A percentile compares a stretch with the other conserved stretches of the same genome.
These are phyloP conservation scores for Scorias spongiosa DNA, from an alignment of 2,329 filamentous ascomycete species.

Conservation along the genomic window DNA sequence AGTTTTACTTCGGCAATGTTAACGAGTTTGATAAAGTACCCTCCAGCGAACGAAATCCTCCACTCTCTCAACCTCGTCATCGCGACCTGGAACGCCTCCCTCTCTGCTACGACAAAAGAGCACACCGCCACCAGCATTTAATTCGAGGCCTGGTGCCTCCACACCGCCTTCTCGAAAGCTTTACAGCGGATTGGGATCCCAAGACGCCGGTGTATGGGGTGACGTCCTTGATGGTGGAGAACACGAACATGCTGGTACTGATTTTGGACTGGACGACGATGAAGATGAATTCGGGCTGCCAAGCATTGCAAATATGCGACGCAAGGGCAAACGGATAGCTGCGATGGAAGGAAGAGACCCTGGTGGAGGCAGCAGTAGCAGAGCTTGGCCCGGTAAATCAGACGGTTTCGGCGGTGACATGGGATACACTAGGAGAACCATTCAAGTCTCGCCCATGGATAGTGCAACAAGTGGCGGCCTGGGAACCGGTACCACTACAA, in stretches of 20 bases:
- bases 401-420: background rate
- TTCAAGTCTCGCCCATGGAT: background rate
- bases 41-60: background rate
- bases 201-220: slow-evolving; percentile 71
- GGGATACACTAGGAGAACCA: background rate
- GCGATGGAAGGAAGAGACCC: slow-evolving; percentile 27
- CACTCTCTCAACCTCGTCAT: slow-evolving; percentile 14
- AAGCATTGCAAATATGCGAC: slow-evolving; percentile 80
- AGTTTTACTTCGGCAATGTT: too few species aligned
- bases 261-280: slow-evolving; percentile 70
- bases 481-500: slow-evolving; percentile 5
- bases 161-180: slow-evolving; percentile 50
- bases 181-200: slow-evolving; percentile 69
- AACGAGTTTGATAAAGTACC: background rate
- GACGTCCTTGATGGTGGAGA: slow-evolving; percentile 42
- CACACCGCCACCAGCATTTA: slow-evolving; percentile 33
- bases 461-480: background rate
- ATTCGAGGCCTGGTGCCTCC: slow-evolving; percentile 33
- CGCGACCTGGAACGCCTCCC: slow-evolving; percentile 61
- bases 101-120: slow-evolving; percentile 42
- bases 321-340: slow-evolving; percentile 41
- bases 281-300: slow-evolving; percentile 93
- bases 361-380: slow-evolving; percentile 14
- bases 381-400: background rate
- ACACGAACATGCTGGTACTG: slow-evolving; percentile 50